Conservation (phyloP, 768 basidiomycete species). For the Lepiota venenata region DNA sequence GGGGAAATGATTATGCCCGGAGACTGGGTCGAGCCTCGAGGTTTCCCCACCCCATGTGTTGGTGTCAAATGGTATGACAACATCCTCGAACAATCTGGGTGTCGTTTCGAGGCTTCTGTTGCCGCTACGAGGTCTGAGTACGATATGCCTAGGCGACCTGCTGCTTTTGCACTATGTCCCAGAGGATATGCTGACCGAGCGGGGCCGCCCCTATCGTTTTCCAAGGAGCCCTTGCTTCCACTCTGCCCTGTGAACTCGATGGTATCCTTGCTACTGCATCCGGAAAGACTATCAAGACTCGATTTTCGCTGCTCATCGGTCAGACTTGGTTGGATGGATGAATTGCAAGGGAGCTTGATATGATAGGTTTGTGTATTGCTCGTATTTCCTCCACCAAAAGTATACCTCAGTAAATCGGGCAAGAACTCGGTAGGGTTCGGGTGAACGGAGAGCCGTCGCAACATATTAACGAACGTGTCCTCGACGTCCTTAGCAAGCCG, state of each 20-base stretch:
- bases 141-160: conserved; percentile 36
- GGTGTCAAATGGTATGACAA: neutral
- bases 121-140: conserved; percentile 30
- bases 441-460: conserved; percentile 50
- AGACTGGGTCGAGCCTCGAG: conserved; percentile 40
- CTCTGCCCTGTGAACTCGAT: neutral
- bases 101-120: conserved; percentile 16
- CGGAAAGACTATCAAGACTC: neutral
- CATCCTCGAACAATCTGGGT: neutral
- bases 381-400: conserved; percentile 49
- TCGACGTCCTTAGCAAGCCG: conserved; percentile 41
- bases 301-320: neutral
- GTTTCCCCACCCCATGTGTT: neutral
- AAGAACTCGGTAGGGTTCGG: conserved; percentile 50
- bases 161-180: conserved; percentile 35
- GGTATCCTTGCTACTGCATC: neutral
- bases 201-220: neutral
- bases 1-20: conserved; percentile 63
- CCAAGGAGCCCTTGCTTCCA: neutral
- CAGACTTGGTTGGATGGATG: conserved; percentile 17
- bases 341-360: conserved; percentile 49
- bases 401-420: conserved; percentile 35
- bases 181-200: conserved; percentile 10
- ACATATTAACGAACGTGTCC: conserved; percentile 56
- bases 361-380: conserved; percentile 45